These are phyloP conservation scores for Yamadazyma atmosphaerica DNA, from an alignment of 1,139 yeast species.

Conservation along the genomic window DNA sequence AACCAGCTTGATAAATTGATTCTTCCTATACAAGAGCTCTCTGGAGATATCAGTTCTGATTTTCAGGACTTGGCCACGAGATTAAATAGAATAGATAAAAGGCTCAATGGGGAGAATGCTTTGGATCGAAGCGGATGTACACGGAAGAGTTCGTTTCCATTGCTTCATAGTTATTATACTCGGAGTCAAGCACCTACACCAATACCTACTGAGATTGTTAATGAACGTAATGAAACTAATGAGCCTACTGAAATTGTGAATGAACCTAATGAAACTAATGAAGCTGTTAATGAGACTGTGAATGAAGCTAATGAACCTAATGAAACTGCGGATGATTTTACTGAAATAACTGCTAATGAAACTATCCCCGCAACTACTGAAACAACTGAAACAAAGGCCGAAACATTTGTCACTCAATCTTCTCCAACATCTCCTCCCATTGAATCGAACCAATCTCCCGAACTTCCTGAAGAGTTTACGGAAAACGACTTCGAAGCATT, in stretches of 20 bases:
- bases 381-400: no score
- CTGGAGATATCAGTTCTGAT: conserved; percentile 15
- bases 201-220: no score
- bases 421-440: no score
- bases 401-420: no score
- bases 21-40: conserved; percentile 15
- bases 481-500: conserved; percentile 39
- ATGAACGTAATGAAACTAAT: not conserved
- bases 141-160: not conserved
- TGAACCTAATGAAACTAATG: not conserved
- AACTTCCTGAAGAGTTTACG: no score
- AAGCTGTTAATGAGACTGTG: not conserved
- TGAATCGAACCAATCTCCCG: no score
- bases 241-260: not conserved
- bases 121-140: not conserved
- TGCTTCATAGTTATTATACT: not conserved
- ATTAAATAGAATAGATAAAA: conserved; percentile 6
- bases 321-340: not conserved
- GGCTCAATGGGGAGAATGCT: not conserved
- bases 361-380: no score
- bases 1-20: conserved; percentile 18
- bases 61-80: conserved; percentile 12
- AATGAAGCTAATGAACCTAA: not conserved
- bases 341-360: not conserved
- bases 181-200: no score